Base-by-base conservation (phyloP, 106 monocot species). In the Platanthera guangdongensis region DNA sequence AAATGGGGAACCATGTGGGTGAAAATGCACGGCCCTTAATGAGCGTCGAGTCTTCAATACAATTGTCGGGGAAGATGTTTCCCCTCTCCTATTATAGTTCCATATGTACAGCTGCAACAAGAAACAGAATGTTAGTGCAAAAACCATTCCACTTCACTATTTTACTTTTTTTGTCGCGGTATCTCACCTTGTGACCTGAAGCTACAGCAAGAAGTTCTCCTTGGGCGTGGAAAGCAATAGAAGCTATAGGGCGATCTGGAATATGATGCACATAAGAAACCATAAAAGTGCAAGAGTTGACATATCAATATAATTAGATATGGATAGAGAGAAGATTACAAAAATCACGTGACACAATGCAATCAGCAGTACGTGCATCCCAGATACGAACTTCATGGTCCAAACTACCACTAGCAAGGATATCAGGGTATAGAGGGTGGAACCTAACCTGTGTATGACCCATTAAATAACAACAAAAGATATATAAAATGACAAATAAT, bases 141-240 rank as follows among this genome's bases (percentile, higher is more conserved):
- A 48, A 70, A 15, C 16, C 11, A 5, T 47, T 48, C 8, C 70
- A 70, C 16, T 47, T 70, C 47, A 16, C 13, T 45, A 12, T 68
- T 68, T 39, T 46, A 3, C 45, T 68, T 13, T 14, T 13, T 68
- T 48, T 70, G 47, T 48, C 13, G 48, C 8, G 47, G 52, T 4
- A 46, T 57, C 72, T 78, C 76, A 94, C 96, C 86, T 94, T 97
- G 77, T 97, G 96, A 74, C 96, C 96, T 78, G 96, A 93, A 67
- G 96, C 96, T 78, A 97, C 96, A 82, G 96, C 96, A 80, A 97
- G 88, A 83, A 94, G 72, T 48, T 97, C 93, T 71, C 96, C 96
- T 77, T 86, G 91, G 16, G 93, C 93, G 88, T 97, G 96, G 78
- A 97, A 97, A 78, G 96, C 93, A 82, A 97, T 93, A 62, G 96